Conservation (phyloP, 257 asterid genomes). For the Rauvolfia tetraphylla region DNA sequence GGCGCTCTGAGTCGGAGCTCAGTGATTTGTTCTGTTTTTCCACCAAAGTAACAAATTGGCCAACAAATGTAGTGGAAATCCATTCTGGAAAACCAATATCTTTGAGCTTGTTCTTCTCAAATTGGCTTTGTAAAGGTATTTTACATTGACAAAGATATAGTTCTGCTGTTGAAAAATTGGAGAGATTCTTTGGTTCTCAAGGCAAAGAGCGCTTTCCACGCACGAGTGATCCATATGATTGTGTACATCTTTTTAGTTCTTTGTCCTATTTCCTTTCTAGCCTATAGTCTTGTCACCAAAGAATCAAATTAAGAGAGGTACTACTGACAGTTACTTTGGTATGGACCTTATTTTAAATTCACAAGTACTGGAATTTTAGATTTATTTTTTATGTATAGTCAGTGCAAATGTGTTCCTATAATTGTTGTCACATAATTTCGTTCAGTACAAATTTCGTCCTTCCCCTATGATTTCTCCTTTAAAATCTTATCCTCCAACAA, state of each 20-base stretch:
- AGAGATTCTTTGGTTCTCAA: background rate
- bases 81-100: constrained; percentile 7
- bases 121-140: background rate
- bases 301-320: no score
- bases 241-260: no score
- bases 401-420: no score
- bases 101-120: background rate
- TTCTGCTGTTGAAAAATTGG: background rate
- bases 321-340: no score
- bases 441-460: no score
- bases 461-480: no score
- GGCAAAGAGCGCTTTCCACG: background rate
- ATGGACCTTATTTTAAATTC: no score
- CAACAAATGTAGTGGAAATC: background rate
- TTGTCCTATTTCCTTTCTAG: background rate
- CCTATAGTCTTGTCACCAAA: background rate
- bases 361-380: no score
- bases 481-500: no score
- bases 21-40: background rate
- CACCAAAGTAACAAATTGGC: background rate
- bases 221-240: background rate
- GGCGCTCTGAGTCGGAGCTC: background rate
- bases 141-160: background rate
- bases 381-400: no score
- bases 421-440: no score